Base-by-base conservation (phyloP, 345 rosid genomes). In the Salix udensis region DNA sequence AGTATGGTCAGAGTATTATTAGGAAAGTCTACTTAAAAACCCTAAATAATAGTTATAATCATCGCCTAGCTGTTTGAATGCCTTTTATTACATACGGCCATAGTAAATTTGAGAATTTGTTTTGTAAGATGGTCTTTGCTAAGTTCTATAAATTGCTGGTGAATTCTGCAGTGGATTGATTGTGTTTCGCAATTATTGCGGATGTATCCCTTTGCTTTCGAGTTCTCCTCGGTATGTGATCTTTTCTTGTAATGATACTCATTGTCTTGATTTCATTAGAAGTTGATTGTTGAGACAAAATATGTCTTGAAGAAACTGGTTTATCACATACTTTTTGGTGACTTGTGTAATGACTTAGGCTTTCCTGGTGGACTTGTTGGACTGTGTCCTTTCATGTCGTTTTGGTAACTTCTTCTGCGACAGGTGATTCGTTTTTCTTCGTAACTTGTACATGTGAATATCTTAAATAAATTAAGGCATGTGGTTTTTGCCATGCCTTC, bases 321-420 rank as follows among this genome's bases (percentile, higher is more conserved):
- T 28, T 71, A 75, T 76, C 65, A 16, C 34, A 69, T 9, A 42
- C 23, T 70, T 42, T 65, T 21, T 24, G 44, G 64, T 66, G 81
- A 76, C 64, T 42, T 10, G n/a, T 78, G 14, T 74, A 4, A 42
- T 68, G 80, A 65, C 86, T 74, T 83, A 96, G 99, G 90, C 89
- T 76, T 96, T 96, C 83, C 82, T 96, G 85, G 99, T 93, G 79
- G 99, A 96, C 75, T 88, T 96, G 81, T 80, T 88, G 90, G 99
- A 96, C 82, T 85, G 83, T 79, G 84, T 93, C 82, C 91, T 93
- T 81, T 96, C 99, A 61, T 85, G 91, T 80, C 98, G 98, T 74
- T 96, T 96, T 75, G 99, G 99, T 67, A 93, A 96, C 87, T 96
- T 96, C 83, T 84, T 96, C 76, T 92, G 97, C 87, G 93, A 96